phyloP scores from a whole-genome alignment of 1,139 yeast species.

The Nakaseomyces nivariensis region DNA sequence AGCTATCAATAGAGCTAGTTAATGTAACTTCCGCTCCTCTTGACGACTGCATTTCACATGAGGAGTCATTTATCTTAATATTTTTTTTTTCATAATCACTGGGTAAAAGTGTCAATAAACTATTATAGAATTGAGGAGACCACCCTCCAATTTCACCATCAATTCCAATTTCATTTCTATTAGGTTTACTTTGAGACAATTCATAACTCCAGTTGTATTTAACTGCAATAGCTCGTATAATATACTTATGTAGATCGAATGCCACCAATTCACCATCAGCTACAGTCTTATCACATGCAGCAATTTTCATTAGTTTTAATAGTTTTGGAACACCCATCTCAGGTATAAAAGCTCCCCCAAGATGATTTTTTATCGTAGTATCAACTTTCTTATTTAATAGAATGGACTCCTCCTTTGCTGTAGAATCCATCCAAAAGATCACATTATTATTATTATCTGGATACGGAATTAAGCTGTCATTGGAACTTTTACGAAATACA shows the following conservation, averaged over 20 bases:
- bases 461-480: constrained; percentile 18
- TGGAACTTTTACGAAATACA: constrained; percentile 22
- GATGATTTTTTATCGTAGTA: constrained; percentile 16
- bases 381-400: constrained; percentile 27
- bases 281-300: constrained; percentile 24
- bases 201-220: constrained; percentile 8
- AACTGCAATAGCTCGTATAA: constrained; percentile 32
- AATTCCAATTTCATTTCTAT: constrained; percentile 13
- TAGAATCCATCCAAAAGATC: constrained; percentile 53
- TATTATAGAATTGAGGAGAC: constrained; percentile 27
- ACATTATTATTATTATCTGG: constrained; percentile 31
- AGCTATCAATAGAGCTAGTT: constrained; percentile 42
- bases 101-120: neutral
- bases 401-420: constrained; percentile 32
- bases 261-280: constrained; percentile 16
- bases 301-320: constrained; percentile 21
- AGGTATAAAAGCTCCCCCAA: constrained; percentile 43
- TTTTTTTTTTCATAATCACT: neutral
- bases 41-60: neutral
- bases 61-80: neutral
- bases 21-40: constrained; percentile 7
- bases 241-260: constrained; percentile 46
- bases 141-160: constrained; percentile 55
- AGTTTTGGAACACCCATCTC: constrained; percentile 52
- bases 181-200: constrained; percentile 4